Conservation (phyloP, 208 protist genomes). For the Wallacemonas sp. region DNA sequence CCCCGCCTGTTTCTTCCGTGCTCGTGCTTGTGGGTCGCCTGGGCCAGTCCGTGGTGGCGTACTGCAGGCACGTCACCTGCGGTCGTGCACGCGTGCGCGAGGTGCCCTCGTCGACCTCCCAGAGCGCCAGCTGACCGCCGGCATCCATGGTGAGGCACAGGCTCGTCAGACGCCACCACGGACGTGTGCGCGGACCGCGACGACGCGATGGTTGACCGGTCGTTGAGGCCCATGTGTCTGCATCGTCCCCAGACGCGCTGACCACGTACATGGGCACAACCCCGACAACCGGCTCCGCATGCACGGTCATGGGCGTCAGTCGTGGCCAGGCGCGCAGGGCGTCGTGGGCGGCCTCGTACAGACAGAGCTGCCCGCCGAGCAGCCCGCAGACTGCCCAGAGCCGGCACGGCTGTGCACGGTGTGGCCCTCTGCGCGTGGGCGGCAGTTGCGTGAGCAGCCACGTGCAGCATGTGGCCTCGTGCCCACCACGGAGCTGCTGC, state of each 20-base stretch:
- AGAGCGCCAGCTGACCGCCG: slow-evolving; percentile 36
- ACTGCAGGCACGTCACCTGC: not conserved
- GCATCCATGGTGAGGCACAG: slow-evolving; percentile 31
- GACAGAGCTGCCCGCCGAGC: slow-evolving; percentile 35
- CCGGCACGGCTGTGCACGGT: not conserved
- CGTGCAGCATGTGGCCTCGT: slow-evolving; percentile 34
- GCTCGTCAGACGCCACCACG: not conserved
- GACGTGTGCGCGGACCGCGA: not conserved
- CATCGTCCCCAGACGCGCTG: too few relatives aligned
- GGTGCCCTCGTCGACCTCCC: slow-evolving; percentile 17
- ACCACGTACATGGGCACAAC: slow-evolving; percentile 25
- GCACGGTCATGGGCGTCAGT: slow-evolving; percentile 25
- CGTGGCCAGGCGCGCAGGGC: slow-evolving; percentile 27
- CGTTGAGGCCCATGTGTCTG: too few relatives aligned
- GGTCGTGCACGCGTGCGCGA: not conserved
- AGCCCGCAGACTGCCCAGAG: slow-evolving; percentile 27
- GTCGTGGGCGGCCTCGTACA: slow-evolving; percentile 29
- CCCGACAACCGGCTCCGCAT: slow-evolving; percentile 25
- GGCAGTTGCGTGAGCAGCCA: slow-evolving; percentile 19
- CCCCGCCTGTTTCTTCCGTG: too few relatives aligned
- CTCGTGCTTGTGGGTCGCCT: too few relatives aligned
- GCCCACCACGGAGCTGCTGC: slow-evolving; percentile 33
- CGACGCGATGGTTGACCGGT: too few relatives aligned
- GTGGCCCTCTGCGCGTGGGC: slow-evolving; percentile 8
- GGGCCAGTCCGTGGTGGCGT: not conserved